Evolutionary conservation across 192 early-diverging fungal species (phyloP).

Genomic region (Chytriomyces sp.): DNA sequence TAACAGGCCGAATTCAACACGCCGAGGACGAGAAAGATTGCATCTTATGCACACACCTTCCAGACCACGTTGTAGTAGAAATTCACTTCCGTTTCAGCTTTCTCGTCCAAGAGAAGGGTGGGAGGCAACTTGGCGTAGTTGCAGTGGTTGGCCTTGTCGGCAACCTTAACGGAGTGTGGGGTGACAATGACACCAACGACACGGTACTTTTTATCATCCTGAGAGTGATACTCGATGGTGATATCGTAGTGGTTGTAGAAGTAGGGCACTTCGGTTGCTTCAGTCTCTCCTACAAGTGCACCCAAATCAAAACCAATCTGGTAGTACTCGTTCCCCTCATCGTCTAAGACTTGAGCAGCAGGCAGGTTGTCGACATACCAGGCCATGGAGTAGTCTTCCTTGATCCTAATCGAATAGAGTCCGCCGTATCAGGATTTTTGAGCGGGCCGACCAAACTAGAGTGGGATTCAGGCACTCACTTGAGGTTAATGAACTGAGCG

Average conservation of each 20-base stretch:
- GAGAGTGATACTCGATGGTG: conserved; percentile 76
- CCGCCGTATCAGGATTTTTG: neutral
- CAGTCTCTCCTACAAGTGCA: conserved; percentile 12
- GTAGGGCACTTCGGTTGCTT: conserved; percentile 31
- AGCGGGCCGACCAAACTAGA: neutral
- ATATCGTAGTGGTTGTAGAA: conserved; percentile 92
- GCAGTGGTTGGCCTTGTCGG: conserved; percentile 22
- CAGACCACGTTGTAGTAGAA: conserved; percentile 59
- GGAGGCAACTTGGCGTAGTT: conserved; percentile 19
- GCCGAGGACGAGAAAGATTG: neutral
- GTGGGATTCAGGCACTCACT: conserved; percentile 26
- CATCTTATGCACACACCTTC: conserved; percentile 28
- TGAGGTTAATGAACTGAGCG: conserved; percentile 83
- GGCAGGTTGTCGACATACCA: conserved; percentile 90
- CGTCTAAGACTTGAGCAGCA: conserved; percentile 57
- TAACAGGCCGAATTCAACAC: conserved; percentile 5
- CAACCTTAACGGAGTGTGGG: conserved; percentile 62
- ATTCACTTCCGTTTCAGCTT: conserved; percentile 34
- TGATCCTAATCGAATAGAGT: conserved; percentile 43
- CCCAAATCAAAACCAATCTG: conserved; percentile 85
- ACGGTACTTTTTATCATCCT: conserved; percentile 62
- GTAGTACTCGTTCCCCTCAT: conserved; percentile 67
- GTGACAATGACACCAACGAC: conserved; percentile 86
- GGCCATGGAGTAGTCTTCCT: conserved; percentile 51
- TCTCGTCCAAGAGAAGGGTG: conserved; percentile 21